phyloP scores from a whole-genome alignment of 2,329 filamentous ascomycete species.

The Talaromyces amestolkiae region DNA sequence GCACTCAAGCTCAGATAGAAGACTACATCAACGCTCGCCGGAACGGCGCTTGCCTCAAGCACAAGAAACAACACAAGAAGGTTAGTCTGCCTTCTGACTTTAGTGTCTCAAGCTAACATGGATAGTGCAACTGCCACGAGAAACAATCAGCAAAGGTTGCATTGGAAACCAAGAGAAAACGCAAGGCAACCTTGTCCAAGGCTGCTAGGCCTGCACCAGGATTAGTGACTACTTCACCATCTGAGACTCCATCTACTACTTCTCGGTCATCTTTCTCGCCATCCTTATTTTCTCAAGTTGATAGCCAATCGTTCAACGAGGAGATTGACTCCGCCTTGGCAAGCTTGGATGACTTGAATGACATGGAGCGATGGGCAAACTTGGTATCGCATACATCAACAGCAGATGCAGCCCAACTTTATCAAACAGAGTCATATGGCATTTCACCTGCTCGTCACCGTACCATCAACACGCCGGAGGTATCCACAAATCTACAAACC shows the following conservation, averaged over 20 bases:
- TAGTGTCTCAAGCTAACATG: constrained; percentile 20
- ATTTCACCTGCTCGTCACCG: not conserved
- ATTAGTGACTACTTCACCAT: not conserved
- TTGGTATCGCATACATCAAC: not conserved
- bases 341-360: constrained; percentile 1
- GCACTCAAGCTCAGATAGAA: constrained; percentile 42
- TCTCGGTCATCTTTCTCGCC: constrained; percentile 7
- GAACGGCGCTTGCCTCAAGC: constrained; percentile 44
- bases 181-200: not conserved
- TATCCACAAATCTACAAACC: not conserved
- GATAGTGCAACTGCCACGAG: constrained; percentile 43
- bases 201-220: not conserved
- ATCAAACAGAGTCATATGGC: not conserved
- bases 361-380: not conserved
- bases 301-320: not conserved
- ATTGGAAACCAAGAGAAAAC: not conserved
- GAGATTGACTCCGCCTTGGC: constrained; percentile 7
- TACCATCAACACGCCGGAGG: not conserved
- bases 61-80: constrained; percentile 44
- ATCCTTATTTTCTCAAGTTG: constrained; percentile 1
- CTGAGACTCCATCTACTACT: constrained; percentile 4
- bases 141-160: constrained; percentile 21
- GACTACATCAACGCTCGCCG: constrained; percentile 45
- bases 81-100: constrained; percentile 26
- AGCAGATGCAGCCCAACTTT: not conserved